These are phyloP conservation scores for Sporisorium exsertum DNA, from an alignment of 1,284 basidiomycete species.

Conservation along the genomic window DNA sequence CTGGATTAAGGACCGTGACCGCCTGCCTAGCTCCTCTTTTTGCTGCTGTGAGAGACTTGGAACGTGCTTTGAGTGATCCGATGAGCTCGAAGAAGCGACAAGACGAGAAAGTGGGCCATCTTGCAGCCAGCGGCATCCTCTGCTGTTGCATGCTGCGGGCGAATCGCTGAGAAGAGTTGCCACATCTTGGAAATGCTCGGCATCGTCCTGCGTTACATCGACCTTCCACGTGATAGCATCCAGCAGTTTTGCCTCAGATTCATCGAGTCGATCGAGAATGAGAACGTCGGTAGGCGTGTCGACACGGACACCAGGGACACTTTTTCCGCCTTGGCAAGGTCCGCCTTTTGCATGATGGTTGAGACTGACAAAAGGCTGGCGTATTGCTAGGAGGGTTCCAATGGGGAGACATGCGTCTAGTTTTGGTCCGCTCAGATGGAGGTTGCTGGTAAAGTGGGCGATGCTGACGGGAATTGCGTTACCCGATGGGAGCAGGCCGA, in stretches of 20 bases:
- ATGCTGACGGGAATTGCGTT: slow-evolving; percentile 58
- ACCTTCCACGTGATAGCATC: slow-evolving; percentile 32
- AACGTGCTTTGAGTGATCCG: not conserved
- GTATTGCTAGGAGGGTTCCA: slow-evolving; percentile 61
- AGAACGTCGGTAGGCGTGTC: slow-evolving; percentile 66
- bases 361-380: slow-evolving; percentile 62
- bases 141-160: slow-evolving; percentile 28
- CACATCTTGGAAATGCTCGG: slow-evolving; percentile 14
- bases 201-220: slow-evolving; percentile 11
- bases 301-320: slow-evolving; percentile 56
- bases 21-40: slow-evolving; percentile 1
- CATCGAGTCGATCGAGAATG: slow-evolving; percentile 41
- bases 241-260: slow-evolving; percentile 23
- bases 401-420: slow-evolving; percentile 55
- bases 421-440: slow-evolving; percentile 39
- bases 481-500: slow-evolving; percentile 52
- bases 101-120: slow-evolving; percentile 51
- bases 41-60: not conserved
- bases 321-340: slow-evolving; percentile 57
- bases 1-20: slow-evolving; percentile 23
- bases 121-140: slow-evolving; percentile 53
- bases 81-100: slow-evolving; percentile 4
- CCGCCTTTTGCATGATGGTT: slow-evolving; percentile 62
- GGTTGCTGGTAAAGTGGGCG: slow-evolving; percentile 62
- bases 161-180: slow-evolving; percentile 10